phyloP scores from a whole-genome alignment of 176 grass and related monocot genomes.

The Carex littledalei region DNA sequence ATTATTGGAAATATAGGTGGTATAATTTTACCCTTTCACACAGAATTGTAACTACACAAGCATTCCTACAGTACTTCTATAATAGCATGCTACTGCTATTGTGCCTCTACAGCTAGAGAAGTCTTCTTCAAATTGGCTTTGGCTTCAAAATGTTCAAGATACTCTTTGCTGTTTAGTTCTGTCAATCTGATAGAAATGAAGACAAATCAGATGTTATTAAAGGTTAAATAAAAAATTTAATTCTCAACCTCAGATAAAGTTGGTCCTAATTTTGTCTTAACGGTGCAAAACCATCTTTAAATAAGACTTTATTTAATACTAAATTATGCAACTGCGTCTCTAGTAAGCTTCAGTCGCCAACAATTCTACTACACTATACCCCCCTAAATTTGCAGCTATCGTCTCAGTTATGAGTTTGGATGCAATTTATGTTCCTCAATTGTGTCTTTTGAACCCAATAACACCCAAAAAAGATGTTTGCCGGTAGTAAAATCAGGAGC shows the following conservation, averaged over 20 bases:
- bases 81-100: not conserved
- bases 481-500: not conserved
- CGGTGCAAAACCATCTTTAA: not conserved
- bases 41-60: not conserved
- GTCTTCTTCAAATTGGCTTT: slow-evolving; percentile 15
- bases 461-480: not conserved
- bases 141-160: slow-evolving; percentile 21
- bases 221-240: not conserved
- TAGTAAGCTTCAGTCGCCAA: not conserved
- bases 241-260: not conserved
- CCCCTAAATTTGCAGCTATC: not conserved
- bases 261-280: not conserved
- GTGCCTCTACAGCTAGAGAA: not conserved
- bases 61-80: not conserved
- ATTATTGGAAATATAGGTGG: not conserved
- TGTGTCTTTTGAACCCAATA: not conserved
- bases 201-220: not conserved
- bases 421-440: not conserved
- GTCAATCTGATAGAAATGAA: slow-evolving; percentile 15
- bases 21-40: not conserved
- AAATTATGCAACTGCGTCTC: not conserved
- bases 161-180: slow-evolving; percentile 23
- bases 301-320: not conserved
- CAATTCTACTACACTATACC: not conserved
- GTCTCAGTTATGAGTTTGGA: not conserved